Conservation (phyloP, 202 grass and related monocot genomes). For the Brachypodium distachyon region DNA sequence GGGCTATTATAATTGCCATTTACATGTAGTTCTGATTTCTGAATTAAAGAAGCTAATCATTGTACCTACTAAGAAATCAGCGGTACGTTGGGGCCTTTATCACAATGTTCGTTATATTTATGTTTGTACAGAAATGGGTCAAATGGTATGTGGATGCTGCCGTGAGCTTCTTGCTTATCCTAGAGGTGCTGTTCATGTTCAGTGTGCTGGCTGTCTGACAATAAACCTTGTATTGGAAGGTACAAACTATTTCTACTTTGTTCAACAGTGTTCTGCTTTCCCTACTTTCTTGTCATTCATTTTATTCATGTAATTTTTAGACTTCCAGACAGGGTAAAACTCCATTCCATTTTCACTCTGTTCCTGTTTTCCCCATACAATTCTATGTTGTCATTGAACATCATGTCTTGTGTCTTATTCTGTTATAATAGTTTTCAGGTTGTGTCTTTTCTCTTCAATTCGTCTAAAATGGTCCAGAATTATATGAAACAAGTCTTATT, state of each 20-base stretch:
- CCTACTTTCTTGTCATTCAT: background rate
- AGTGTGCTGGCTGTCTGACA: conserved; percentile 49
- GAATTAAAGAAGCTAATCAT: conserved; percentile 1
- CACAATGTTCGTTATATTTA: conserved; percentile 4
- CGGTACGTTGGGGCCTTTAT: background rate
- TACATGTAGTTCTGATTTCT: background rate
- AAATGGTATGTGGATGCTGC: conserved; percentile 66
- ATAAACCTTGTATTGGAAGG: conserved; percentile 71
- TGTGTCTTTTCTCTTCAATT: background rate
- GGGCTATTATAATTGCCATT: background rate
- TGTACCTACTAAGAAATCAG: conserved; percentile 3
- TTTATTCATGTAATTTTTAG: background rate
- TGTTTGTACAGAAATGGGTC: conserved; percentile 55
- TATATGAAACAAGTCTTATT: background rate
- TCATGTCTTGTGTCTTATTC: conserved; percentile 1
- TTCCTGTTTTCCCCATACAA: background rate
- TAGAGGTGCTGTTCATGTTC: conserved; percentile 43
- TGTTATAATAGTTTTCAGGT: background rate
- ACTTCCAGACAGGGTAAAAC: background rate
- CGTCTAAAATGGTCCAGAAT: background rate
- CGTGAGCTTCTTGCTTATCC: conserved; percentile 57
- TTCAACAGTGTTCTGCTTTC: background rate
- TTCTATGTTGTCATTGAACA: background rate
- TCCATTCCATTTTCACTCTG: background rate
- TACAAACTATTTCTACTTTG: conserved; percentile 17